Evolutionary conservation across 2,329 filamentous ascomycete genomes (phyloP), one percentile per base, ranked within the genome.

Genomic region (Acephala macrosclerotiorum): DNA sequence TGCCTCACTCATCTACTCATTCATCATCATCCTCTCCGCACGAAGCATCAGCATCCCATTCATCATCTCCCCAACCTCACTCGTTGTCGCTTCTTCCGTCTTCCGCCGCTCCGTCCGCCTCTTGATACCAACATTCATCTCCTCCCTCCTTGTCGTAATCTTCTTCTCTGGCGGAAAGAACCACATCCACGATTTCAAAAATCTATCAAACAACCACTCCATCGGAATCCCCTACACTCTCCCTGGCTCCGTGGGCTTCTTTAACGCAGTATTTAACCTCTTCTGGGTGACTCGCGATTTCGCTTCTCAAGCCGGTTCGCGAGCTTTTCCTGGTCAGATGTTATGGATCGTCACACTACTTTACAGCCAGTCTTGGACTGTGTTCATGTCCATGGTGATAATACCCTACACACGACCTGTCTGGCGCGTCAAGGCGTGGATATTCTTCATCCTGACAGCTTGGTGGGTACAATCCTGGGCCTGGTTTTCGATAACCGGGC

Each of bases 391-490:
- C 4, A 82, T 82, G 80, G 72, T 82, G 63, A 81, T 81, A 60
- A 75, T 82, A 11, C 82, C 71, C 1, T 71, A 70, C 49, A 72
- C 70, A 3, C 61, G 70, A 6, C 59, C 56, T 14, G 51, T 58
- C 45, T 71, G 70, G 69, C 62, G 70, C n/a, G 61, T 69, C 11
- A 59, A 69, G 42, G 53, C 60, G 29, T 55, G 25, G 49, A 16
- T 55, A 35, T 35, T 55, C 25, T 82, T 83, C 73, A 76, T 82
- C 62, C 49, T 79, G 35, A 78, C 79, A 3, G 80, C 81, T 0
- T 83, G 79, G 75, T 83, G 81, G 81, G 79, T 81, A 6, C 79
- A 82, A 68, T 79, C 76, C 11, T 83, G 80, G 79, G 80, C 80
- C 0, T 82, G 80, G 80, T 82, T 80, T 66, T 78, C 79, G 18